Evolutionary conservation across 306 rosid genomes (phyloP).

Genomic region (Malus domestica): DNA sequence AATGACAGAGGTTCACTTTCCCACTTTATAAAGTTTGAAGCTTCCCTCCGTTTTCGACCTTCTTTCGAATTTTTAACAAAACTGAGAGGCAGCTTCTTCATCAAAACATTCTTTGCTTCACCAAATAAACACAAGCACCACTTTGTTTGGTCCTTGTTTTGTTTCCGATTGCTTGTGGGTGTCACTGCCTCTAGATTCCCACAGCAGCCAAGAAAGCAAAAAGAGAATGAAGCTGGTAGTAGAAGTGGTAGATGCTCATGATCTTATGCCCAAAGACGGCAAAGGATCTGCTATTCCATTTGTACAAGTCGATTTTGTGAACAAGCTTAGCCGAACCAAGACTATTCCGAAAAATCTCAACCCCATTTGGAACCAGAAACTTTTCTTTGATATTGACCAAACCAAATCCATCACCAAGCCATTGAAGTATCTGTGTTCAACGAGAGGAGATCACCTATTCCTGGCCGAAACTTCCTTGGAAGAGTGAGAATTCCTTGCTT

Average conservation of each 20-base stretch:
- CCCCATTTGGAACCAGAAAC: conserved; percentile 55
- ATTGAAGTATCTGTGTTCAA: conserved; percentile 45
- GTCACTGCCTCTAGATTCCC: conserved; percentile 35
- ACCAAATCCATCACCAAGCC: conserved; percentile 32
- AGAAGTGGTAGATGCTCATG: conserved; percentile 59
- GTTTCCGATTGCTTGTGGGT: conserved; percentile 49
- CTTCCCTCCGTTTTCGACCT: conserved; percentile 24
- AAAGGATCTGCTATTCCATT: conserved; percentile 59
- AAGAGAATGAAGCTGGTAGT: conserved; percentile 56
- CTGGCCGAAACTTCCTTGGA: conserved; percentile 42
- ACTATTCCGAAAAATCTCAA: conserved; percentile 56
- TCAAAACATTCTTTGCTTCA: conserved; percentile 69
- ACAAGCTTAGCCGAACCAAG: conserved; percentile 48
- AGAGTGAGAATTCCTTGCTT: conserved; percentile 64
- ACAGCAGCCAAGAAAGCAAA: conserved; percentile 17
- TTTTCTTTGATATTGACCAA: conserved; percentile 34
- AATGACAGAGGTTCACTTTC: background rate
- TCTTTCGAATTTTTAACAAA: conserved; percentile 15
- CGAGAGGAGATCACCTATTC: conserved; percentile 33
- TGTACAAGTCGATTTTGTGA: conserved; percentile 58
- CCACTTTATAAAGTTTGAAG: conserved; percentile 27
- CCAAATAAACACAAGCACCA: conserved; percentile 19
- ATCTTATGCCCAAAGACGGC: conserved; percentile 63
- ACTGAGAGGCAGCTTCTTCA: conserved; percentile 38
- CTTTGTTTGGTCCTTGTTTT: conserved; percentile 33